Evolutionary conservation across 805 yeast species (phyloP), one percentile per base, ranked within the genome.

Genomic region (Saturnispora galanensis): DNA sequence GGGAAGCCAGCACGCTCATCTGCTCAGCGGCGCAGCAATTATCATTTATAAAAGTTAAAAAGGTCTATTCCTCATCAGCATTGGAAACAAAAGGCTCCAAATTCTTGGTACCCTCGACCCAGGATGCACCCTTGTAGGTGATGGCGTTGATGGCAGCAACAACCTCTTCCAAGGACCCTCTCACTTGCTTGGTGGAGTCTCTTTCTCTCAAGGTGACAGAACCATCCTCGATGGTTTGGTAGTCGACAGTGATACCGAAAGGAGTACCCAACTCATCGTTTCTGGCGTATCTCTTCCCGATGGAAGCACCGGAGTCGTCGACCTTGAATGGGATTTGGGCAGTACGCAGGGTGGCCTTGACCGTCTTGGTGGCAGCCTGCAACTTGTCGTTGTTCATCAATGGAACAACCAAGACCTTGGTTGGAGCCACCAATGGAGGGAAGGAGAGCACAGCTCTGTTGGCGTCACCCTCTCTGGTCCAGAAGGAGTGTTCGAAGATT

Each of bases 241-340:
- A 90, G 67, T 90, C 98, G 56, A 90, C 84, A 52, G 98, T 90
- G 67, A 90, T 79, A 65, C 98, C 98, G 63, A 93, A 93, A 56
- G 98, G 98, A 44, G 97, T 93, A 67, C 98, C 98, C 61, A 90
- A 76, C 71, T 90, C 98, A 67, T 90, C 98, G 66, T 90, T 90
- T 72, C 98, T 85, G 52, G 98, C 88, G 60, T 90, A 90, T 70
- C 98, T 83, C 72, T 89, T 86, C 70, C 98, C 98, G 58, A 90
- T 93, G 30, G 97, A 85, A 16, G 96, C 97, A 54, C 95, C 84
- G 9, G 97, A 87, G 65, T 90, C 97, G 64, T 93, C 98, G 48
- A 90, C 81, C 75, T 89, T 90, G 75, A 89, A 86, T 54, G 97
- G 90, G 56, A 93, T 80, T 65, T 88, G 90, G 50, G 77, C 79